Percentiles rank a stretch among this genome's conserved stretches.
Evolutionary conservation across 1,139 yeast species (phyloP).

Genomic region (Meyerozyma elateridarum): DNA sequence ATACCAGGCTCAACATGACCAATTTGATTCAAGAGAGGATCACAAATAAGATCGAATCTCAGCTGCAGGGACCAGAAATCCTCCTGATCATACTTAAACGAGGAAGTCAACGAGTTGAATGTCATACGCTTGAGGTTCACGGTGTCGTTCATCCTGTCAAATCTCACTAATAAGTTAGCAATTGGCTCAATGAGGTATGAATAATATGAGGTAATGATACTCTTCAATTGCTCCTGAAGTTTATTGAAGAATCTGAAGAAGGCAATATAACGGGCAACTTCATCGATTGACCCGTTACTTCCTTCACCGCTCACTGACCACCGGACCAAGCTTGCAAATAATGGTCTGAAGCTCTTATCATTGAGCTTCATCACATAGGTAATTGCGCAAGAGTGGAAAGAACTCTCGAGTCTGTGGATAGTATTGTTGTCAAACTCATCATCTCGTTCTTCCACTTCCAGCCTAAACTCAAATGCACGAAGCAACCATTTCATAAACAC

Average conservation of each 20-base stretch:
- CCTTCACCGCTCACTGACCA: slow-evolving; percentile 93
- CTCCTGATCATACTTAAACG: slow-evolving; percentile 85
- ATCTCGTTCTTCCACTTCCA: slow-evolving; percentile 30
- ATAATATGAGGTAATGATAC: slow-evolving; percentile 83
- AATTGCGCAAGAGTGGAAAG: slow-evolving; percentile 70
- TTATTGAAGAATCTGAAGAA: slow-evolving; percentile 86
- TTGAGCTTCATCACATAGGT: slow-evolving; percentile 82
- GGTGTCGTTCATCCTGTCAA: slow-evolving; percentile 35
- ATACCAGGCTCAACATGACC: slow-evolving; percentile 60
- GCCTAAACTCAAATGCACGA: slow-evolving; percentile 64
- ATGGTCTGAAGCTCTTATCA: slow-evolving; percentile 89
- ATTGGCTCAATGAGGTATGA: slow-evolving; percentile 80
- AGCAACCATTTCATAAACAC: slow-evolving; percentile 67
- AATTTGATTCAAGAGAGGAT: slow-evolving; percentile 62
- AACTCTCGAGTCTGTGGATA: slow-evolving; percentile 73
- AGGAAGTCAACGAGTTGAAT: slow-evolving; percentile 64
- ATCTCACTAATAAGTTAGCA: slow-evolving; percentile 47
- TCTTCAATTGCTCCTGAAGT: slow-evolving; percentile 75
- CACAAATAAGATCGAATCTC: slow-evolving; percentile 69
- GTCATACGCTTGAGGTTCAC: slow-evolving; percentile 65
- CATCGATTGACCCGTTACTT: slow-evolving; percentile 39
- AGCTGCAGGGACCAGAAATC: slow-evolving; percentile 92
- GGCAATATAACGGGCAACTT: slow-evolving; percentile 55
- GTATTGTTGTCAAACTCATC: slow-evolving; percentile 64
- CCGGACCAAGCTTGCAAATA: slow-evolving; percentile 80